phyloP scores from a whole-genome alignment of 192 early-diverging fungal genomes.

The Borealophlyctis nickersoniae region DNA sequence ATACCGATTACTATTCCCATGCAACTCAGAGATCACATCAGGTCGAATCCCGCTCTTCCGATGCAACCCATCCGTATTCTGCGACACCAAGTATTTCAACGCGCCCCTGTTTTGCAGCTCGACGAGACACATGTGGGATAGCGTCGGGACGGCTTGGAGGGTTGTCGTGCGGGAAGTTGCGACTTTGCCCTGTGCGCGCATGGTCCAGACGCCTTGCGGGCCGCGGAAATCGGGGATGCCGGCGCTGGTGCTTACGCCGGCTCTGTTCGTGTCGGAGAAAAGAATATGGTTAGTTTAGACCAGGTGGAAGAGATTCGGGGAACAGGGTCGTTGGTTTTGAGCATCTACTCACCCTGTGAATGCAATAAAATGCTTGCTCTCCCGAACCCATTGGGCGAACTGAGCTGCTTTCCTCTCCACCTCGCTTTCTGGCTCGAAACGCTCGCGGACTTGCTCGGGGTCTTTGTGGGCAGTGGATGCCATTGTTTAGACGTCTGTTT shows the following conservation, averaged over 20 bases:
- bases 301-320: too few relatives aligned
- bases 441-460: too few relatives aligned
- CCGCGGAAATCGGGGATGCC: constrained; percentile 1
- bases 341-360: too few relatives aligned
- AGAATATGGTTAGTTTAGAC: too few relatives aligned
- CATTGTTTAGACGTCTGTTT: too few relatives aligned
- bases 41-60: not conserved
- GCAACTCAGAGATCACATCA: not conserved
- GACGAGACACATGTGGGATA: not conserved
- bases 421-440: too few relatives aligned
- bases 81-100: not conserved
- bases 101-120: not conserved
- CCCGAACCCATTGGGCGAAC: too few relatives aligned
- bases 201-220: not conserved
- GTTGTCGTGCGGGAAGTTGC: not conserved
- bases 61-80: not conserved
- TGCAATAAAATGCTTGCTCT: too few relatives aligned
- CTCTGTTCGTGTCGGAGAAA: not conserved
- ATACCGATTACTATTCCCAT: not conserved
- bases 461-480: too few relatives aligned
- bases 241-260: not conserved
- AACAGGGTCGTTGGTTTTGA: too few relatives aligned
- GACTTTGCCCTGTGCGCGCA: not conserved
- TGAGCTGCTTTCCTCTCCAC: too few relatives aligned
- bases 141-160: not conserved